Base-by-base conservation (phyloP, 2,329 filamentous ascomycete species). In the Westerdykella sp. region DNA sequence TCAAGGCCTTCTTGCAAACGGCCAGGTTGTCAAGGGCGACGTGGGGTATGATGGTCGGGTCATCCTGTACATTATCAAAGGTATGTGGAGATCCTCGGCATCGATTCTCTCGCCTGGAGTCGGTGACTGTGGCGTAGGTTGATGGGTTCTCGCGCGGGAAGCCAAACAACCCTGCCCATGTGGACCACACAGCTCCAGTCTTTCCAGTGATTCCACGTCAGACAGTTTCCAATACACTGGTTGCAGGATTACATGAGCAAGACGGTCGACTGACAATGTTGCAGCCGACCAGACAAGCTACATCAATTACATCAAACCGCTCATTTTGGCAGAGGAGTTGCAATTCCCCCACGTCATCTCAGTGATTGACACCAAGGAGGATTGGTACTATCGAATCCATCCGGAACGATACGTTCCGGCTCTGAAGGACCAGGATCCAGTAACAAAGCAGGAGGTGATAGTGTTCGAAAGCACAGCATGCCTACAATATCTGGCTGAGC, bases 301-400 rank as follows among this genome's bases (percentile, higher is more conserved):
- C 50, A 67, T 68, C 45, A 69, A 69, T 44, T 69, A 65, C 49
- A 67, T 70, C 40, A 70, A 70, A 40, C 60, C 63, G 1, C 45
- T 70, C 0, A 68, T 69, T 3, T 48, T 70, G 3, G 65, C 61
- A 13, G 48, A 60, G 42, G 65, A 69, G 48, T 53, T 70, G 1
- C 6, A 55, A 7, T 39, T 63, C 15, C 53, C 56, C 3, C 51
- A 69, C 43, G 42, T 61, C 6, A 34, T 67, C n/a, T 61, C 61
- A 1, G 49, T 66, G 16, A 62, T 70, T 37, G 60, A 67, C 40
- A 68, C 64, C 9, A 57, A 49, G 13, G 37, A 44, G 9, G 45
- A 67, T 31, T 67, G 63, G 65, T 65, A 47, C 44, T 57, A 57
- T 39, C 40, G 41, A 2, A 52, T 69, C 2, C 66, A 69, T 48